A percentile compares a stretch with the other conserved stretches of the same genome.
phyloP scores from a whole-genome alignment of 768 basidiomycete genomes.

The Tylopilus felleus region DNA sequence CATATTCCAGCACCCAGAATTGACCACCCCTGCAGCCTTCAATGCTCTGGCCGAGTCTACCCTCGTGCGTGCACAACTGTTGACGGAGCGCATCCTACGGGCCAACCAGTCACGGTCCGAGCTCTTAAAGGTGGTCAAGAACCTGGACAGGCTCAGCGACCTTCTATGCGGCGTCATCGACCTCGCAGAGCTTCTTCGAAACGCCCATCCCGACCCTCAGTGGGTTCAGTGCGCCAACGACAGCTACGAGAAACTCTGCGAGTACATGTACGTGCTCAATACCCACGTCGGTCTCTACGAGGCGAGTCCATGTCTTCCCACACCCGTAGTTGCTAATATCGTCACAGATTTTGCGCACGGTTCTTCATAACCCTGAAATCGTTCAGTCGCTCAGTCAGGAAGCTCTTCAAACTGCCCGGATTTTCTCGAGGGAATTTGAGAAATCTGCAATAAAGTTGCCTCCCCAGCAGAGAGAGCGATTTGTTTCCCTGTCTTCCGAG shows the following conservation, averaged over 20 bases:
- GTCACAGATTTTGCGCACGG: constrained; percentile 62
- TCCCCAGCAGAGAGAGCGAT: constrained; percentile 68
- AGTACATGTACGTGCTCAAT: constrained; percentile 97
- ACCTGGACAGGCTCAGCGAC: constrained; percentile 94
- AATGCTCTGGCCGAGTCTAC: constrained; percentile 75
- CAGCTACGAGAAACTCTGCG: constrained; percentile 89
- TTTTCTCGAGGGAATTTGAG: constrained; percentile 96
- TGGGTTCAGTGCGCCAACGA: constrained; percentile 86
- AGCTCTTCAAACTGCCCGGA: constrained; percentile 82
- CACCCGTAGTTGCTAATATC: constrained; percentile 16
- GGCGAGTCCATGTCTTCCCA: constrained; percentile 45
- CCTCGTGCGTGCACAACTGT: constrained; percentile 69
- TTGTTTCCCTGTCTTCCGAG: constrained; percentile 87
- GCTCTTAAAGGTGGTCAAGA: constrained; percentile 86
- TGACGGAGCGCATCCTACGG: constrained; percentile 80
- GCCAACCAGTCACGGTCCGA: constrained; percentile 72
- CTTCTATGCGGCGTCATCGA: constrained; percentile 95
- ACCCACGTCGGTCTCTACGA: constrained; percentile 88
- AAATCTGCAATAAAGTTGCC: constrained; percentile 94
- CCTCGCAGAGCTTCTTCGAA: constrained; percentile 89
- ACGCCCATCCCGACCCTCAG: constrained; percentile 81
- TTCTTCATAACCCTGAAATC: constrained; percentile 65
- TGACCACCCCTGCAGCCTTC: constrained; percentile 69
- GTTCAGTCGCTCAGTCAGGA: constrained; percentile 66
- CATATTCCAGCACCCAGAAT: constrained; percentile 76